Conservation (phyloP, 192 early-diverging fungal genomes). For the Haplosporangium gracile region DNA sequence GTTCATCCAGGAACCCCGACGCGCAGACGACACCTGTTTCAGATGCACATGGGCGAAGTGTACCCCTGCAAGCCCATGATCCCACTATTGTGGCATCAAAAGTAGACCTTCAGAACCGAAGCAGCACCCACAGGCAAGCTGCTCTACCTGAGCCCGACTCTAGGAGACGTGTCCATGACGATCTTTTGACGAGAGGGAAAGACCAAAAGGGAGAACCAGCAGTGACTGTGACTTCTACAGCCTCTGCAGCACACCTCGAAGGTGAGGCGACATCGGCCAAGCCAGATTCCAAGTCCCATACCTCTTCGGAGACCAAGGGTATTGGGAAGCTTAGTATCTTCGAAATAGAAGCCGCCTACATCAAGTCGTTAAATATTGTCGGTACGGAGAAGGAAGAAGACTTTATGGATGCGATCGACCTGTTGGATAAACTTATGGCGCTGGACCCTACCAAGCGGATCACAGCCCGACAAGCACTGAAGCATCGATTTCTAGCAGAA, state of each 20-base stretch:
- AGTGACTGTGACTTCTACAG: background rate
- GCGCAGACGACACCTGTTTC: no score
- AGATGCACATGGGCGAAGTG: background rate
- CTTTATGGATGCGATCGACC: conserved; percentile 64
- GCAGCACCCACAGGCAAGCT: background rate
- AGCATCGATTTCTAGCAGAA: conserved; percentile 77
- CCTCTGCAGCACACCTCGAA: background rate
- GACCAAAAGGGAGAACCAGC: background rate
- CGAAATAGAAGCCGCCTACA: background rate
- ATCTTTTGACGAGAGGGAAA: background rate
- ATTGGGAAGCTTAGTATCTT: background rate
- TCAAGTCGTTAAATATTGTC: background rate
- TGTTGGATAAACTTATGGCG: conserved; percentile 71
- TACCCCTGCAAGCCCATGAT: background rate
- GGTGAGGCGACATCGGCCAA: background rate
- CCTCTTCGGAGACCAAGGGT: background rate
- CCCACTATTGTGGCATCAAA: background rate
- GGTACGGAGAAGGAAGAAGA: conserved; percentile 57
- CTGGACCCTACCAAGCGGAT: conserved; percentile 74
- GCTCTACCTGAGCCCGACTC: background rate
- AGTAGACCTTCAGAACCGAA: background rate
- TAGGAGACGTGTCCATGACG: background rate
- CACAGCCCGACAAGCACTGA: conserved; percentile 81
- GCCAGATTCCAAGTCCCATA: background rate
- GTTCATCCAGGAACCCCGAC: background rate